Conservation (phyloP, 176 grass and related monocot genomes). For the Phoenix roebelenii region DNA sequence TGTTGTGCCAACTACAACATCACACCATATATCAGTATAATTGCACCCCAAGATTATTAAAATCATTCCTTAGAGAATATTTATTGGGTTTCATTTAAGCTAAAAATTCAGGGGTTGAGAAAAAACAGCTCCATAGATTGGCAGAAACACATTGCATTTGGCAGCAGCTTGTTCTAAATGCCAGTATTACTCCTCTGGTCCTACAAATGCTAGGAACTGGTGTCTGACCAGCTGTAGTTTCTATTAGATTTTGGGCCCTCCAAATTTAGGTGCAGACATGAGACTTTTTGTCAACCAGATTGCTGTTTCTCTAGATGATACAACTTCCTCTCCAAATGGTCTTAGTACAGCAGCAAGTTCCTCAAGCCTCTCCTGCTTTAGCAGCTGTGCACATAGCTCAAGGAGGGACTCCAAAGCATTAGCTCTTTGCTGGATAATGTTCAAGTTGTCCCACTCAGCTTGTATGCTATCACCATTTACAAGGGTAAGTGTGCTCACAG, state of each 20-base stretch:
- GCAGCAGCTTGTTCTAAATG: too few species aligned
- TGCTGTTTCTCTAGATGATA: constrained; percentile 72
- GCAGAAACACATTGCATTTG: too few species aligned
- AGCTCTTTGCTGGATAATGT: constrained; percentile 73
- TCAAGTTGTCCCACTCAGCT: constrained; percentile 62
- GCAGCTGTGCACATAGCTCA: constrained; percentile 65
- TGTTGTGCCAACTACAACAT: too few species aligned
- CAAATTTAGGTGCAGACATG: constrained; percentile 43
- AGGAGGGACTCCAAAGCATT: constrained; percentile 78
- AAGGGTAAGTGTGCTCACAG: constrained; percentile 34
- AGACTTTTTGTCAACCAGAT: constrained; percentile 93
- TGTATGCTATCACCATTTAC: constrained; percentile 21
- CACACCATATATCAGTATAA: too few species aligned
- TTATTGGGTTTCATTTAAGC: too few species aligned
- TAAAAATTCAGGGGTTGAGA: too few species aligned
- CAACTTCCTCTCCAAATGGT: constrained; percentile 63
- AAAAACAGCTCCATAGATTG: too few species aligned
- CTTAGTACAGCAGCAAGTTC: constrained; percentile 62
- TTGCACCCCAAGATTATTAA: too few species aligned
- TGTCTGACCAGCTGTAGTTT: too few species aligned
- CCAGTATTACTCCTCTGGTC: too few species aligned
- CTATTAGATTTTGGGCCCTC: constrained; percentile 5
- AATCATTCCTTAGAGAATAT: too few species aligned
- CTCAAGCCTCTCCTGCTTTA: constrained; percentile 70
- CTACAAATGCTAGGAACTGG: too few species aligned